Evolutionary conservation across 345 rosid genomes (phyloP), one percentile per base, ranked within the genome.

Genomic region (Eucalyptus erythrocorys): DNA sequence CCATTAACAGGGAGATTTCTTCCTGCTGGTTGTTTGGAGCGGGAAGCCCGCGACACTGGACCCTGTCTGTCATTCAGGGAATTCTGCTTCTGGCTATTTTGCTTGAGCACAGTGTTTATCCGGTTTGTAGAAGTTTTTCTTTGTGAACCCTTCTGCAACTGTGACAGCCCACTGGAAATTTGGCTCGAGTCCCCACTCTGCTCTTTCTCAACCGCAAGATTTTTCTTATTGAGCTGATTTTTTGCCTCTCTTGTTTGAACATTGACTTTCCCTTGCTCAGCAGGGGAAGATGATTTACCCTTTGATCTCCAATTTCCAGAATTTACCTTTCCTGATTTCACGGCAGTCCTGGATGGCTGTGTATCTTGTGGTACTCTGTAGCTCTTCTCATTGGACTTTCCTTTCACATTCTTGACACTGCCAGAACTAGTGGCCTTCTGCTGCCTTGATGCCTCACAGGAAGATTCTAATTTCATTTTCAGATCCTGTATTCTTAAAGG

Each of bases 41-140:
- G 88, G 48, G 92, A 90, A 90, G 90, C 87, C 89, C 90, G 91
- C 86, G 91, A 91, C 82, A 87, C 88, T 88, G 93, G 90, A 89
- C 85, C 87, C 86, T 88, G 92, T 92, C 92, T 92, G 81, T 57
- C 87, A 22, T 90, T 76, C 24, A 68, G 43, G 88, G 88, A 88
- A 93, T 95, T 97, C 94, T 96, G 99, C 93, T 95, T 95, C 92
- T 91, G 98, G 91, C 91, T 95, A 91, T 92, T 96, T 90, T 92
- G 96, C 89, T 92, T 92, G 89, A 93, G 95, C 89, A 91, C 93
- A 91, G 89, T 87, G 90, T 30, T 91, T 42, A 91, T 89, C 88
- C 86, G 90, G 89, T 55, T 90, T 66, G 87, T 89, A 85, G 91
- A 88, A 89, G 88, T 87, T 93, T 94, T 91, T 92, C 90, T 94